Conservation (phyloP, 306 rosid species). For the Sophora flavescens region DNA sequence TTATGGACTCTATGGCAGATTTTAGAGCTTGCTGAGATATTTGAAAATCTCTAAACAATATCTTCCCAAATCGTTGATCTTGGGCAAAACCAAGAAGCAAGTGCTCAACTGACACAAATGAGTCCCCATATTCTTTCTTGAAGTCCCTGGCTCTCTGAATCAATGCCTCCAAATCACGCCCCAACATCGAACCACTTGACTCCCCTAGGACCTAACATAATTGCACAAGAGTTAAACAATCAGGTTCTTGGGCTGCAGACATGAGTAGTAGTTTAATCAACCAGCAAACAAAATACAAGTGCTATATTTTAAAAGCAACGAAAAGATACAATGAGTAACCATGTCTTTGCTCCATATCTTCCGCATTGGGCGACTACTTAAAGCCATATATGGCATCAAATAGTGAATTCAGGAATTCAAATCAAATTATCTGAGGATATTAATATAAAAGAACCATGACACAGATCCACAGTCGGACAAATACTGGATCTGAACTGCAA, state of each 20-base stretch:
- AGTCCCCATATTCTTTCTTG: conserved; percentile 93
- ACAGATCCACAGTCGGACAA: conserved; percentile 13
- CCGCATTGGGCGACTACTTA: conserved; percentile 33
- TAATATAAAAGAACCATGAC: conserved; percentile 9
- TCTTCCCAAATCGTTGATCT: conserved; percentile 91
- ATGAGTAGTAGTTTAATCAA: conserved; percentile 19
- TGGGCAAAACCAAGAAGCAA: conserved; percentile 87
- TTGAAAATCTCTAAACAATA: conserved; percentile 82
- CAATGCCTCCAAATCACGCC: conserved; percentile 97
- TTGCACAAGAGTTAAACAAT: conserved; percentile 38
- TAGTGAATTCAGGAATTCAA: conserved; percentile 16
- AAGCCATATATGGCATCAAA: conserved; percentile 35
- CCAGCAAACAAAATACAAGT: conserved; percentile 11
- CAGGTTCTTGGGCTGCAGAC: conserved; percentile 26
- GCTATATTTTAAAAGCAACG: conserved; percentile 7
- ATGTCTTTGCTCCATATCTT: conserved; percentile 34
- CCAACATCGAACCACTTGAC: conserved; percentile 84
- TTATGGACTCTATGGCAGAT: conserved; percentile 83
- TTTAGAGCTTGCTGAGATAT: conserved; percentile 71
- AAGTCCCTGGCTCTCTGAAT: conserved; percentile 87
- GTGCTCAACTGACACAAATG: conserved; percentile 97
- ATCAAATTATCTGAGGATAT: conserved; percentile 26
- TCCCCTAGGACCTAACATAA: conserved; percentile 81
- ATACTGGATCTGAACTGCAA: conserved; percentile 35
- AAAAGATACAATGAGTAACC: conserved; percentile 31